Percentiles rank a stretch among this genome's conserved stretches.
These are phyloP conservation scores for Vitis labrusca DNA, from an alignment of 164 flowering plant species.

Conservation along the genomic window DNA sequence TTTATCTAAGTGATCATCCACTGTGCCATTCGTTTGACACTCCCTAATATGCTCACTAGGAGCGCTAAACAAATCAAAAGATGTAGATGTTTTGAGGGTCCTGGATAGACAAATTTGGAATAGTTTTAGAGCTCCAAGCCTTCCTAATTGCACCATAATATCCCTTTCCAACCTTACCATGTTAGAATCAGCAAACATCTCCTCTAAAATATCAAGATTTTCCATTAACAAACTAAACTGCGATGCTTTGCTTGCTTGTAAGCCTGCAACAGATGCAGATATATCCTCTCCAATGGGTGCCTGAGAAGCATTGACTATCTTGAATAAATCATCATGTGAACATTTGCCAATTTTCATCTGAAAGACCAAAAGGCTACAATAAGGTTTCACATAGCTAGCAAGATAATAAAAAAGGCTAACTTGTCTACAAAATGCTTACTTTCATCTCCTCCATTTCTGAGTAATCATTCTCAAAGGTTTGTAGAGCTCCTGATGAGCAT, in stretches of 20 bases:
- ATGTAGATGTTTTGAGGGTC: conserved; percentile 33
- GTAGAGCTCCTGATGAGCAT: conserved; percentile 28
- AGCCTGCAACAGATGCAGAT: conserved; percentile 16
- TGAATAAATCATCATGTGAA: conserved; percentile 9
- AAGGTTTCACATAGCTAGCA: background rate
- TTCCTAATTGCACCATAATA: conserved; percentile 64
- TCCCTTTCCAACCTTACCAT: conserved; percentile 58
- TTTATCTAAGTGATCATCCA: conserved; percentile 12
- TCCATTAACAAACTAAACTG: conserved; percentile 52
- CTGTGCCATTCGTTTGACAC: background rate
- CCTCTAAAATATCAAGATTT: conserved; percentile 61
- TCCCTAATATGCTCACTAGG: conserved; percentile 22
- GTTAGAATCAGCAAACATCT: conserved; percentile 47
- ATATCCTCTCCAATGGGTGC: conserved; percentile 21
- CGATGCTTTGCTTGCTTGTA: conserved; percentile 23
- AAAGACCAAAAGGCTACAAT: conserved; percentile 13
- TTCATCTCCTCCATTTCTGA: conserved; percentile 31
- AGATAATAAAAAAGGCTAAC: background rate
- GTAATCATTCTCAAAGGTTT: conserved; percentile 23
- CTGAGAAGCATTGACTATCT: conserved; percentile 13
- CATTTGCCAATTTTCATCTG: conserved; percentile 33
- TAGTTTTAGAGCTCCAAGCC: conserved; percentile 74
- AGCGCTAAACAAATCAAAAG: conserved; percentile 17
- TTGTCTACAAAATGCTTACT: conserved; percentile 26
- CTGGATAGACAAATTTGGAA: conserved; percentile 63